Evolutionary conservation across 2,329 filamentous ascomycete species (phyloP).

Genomic region (Pleoardoris graminearum): DNA sequence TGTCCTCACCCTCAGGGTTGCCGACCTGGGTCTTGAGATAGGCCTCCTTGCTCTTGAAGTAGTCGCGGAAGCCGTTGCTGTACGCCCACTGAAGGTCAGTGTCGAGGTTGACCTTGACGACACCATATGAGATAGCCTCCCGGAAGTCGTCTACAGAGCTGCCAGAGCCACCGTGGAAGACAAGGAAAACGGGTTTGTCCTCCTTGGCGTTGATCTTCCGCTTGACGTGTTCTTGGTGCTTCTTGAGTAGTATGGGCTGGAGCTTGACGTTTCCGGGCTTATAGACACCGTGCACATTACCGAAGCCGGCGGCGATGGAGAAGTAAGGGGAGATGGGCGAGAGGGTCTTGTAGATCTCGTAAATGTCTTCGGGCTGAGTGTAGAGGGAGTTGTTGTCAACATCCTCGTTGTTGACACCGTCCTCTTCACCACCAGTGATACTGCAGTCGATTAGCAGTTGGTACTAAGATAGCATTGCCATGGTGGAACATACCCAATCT

Average conservation of each 20-base stretch:
- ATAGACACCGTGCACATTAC: conserved; percentile 99
- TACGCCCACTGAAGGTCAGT: conserved; percentile 94
- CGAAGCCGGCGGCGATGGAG: conserved; percentile 96
- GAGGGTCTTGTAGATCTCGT: conserved; percentile 70
- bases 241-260: conserved; percentile 90
- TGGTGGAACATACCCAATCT: conserved; percentile 59
- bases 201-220: conserved; percentile 72
- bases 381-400: conserved; percentile 97
- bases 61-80: conserved; percentile 89
- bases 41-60: conserved; percentile 90
- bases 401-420: conserved; percentile 96
- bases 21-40: conserved; percentile 86
- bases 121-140: conserved; percentile 63
- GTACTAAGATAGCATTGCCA: conserved; percentile 73
- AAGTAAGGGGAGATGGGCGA: conserved; percentile 88
- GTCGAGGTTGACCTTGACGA: conserved; percentile 97
- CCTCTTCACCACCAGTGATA: conserved; percentile 88
- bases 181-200: conserved; percentile 95
- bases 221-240: conserved; percentile 93
- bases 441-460: conserved; percentile 8
- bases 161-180: conserved; percentile 98
- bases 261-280: conserved; percentile 97
- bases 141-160: conserved; percentile 87
- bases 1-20: conserved; percentile 93
- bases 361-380: conserved; percentile 79